phyloP scores from a whole-genome alignment of 2,329 filamentous ascomycete species.

The Intubia oerlemansii region DNA sequence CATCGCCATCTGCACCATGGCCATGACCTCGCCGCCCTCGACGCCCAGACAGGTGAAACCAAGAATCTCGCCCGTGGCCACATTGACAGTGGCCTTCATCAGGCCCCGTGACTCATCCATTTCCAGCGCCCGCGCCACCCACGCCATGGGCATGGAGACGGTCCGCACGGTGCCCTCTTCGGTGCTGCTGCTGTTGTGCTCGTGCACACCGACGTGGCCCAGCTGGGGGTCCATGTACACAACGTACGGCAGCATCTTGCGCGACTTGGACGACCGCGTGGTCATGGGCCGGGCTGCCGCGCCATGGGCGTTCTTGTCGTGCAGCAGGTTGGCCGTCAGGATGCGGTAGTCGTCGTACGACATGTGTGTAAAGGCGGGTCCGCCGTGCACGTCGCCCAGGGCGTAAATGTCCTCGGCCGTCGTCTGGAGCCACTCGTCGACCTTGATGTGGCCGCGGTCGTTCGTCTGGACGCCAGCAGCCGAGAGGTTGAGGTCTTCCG shows the following conservation, averaged over 20 bases:
- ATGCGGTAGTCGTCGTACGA: constrained; percentile 34
- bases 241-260: constrained; percentile 22
- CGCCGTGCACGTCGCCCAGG: constrained; percentile 28
- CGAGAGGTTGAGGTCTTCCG: constrained; percentile 19
- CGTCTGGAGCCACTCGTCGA: constrained; percentile 23
- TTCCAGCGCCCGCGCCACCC: too few species aligned
- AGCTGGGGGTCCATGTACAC: constrained; percentile 32
- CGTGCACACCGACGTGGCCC: constrained; percentile 26
- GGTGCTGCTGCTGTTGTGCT: constrained; percentile 12
- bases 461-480: constrained; percentile 19
- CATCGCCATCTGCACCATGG: too few species aligned
- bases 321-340: constrained; percentile 22
- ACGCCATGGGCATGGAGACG: too few species aligned
- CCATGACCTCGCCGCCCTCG: too few species aligned
- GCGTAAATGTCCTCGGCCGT: constrained; percentile 21
- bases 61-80: too few species aligned
- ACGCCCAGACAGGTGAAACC: too few species aligned
- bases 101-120: too few species aligned
- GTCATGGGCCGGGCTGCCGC: constrained; percentile 5
- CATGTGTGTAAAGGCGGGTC: constrained; percentile 32
- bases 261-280: constrained; percentile 8
- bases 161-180: too few species aligned
- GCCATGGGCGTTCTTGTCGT: constrained; percentile 6
- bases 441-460: constrained; percentile 19
- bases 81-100: too few species aligned